Conservation (phyloP, 1,284 basidiomycete species). For the Leccinum pachyderme region DNA sequence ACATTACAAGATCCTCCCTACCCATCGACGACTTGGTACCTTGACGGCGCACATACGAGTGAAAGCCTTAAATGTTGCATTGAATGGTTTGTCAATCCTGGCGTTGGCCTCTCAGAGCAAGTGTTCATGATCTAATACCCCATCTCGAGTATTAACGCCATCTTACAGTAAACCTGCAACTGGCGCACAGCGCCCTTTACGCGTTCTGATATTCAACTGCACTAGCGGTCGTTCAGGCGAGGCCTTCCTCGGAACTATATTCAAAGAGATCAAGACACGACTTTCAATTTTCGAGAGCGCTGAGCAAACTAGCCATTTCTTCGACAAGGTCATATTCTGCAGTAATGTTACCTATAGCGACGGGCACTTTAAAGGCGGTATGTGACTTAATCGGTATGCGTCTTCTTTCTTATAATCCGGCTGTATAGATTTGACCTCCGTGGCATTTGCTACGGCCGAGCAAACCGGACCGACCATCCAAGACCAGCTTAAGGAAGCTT, state of each 20-base stretch:
- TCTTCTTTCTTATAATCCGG: background rate
- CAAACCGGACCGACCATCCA: slow-evolving; percentile 73
- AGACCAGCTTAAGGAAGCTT: slow-evolving; percentile 72
- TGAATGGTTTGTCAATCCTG: slow-evolving; percentile 77
- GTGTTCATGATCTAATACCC: slow-evolving; percentile 15
- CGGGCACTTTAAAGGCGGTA: slow-evolving; percentile 89
- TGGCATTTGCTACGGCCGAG: slow-evolving; percentile 63
- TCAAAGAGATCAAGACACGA: slow-evolving; percentile 46
- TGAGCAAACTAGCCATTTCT: slow-evolving; percentile 51
- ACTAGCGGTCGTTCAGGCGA: slow-evolving; percentile 85
- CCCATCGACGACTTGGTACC: slow-evolving; percentile 70
- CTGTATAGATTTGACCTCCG: slow-evolving; percentile 67
- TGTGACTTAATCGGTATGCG: slow-evolving; percentile 26
- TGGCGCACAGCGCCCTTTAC: slow-evolving; percentile 31
- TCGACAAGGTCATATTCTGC: slow-evolving; percentile 90
- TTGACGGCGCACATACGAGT: slow-evolving; percentile 95
- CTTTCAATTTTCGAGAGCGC: slow-evolving; percentile 40
- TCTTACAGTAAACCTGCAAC: slow-evolving; percentile 1
- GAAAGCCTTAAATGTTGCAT: slow-evolving; percentile 89
- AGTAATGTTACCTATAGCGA: slow-evolving; percentile 93
- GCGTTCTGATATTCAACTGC: slow-evolving; percentile 93
- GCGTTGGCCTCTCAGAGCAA: slow-evolving; percentile 41
- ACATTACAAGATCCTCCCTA: slow-evolving; percentile 61
- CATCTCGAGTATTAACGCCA: slow-evolving; percentile 5
- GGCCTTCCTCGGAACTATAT: slow-evolving; percentile 66